Base-by-base conservation (phyloP, 2,329 filamentous ascomycete genomes). In the Coccinonectria pachysandricola region DNA sequence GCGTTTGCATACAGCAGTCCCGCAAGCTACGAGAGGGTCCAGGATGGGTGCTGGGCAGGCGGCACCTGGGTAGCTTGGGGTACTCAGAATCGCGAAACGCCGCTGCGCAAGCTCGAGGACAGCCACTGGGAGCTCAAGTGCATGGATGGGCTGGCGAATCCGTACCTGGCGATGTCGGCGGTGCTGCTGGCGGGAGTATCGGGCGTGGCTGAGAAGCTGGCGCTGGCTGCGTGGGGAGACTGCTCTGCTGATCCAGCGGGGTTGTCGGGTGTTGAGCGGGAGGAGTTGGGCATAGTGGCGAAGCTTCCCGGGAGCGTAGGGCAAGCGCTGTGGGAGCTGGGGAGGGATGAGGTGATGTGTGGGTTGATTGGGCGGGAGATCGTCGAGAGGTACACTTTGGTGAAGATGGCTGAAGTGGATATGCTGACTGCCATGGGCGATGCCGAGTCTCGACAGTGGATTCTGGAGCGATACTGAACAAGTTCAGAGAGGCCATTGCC, bases 51-150 rank as follows among this genome's bases (percentile, higher is more conserved):
- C 32, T 91, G 82, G 83, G 70, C 80, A 0, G 81, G 81, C n/a
- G 81, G 81, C 0, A 70, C 75, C 6, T 87, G 78, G 75, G 69
- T 87, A 0, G 60, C 77, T 0, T 92, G 82, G 83, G 84, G 84
- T 8, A 80, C 74, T 4, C 76, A 91, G 54, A 91, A 91, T 50
- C 73, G 80, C 11, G 81, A 88, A 57, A 64, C 73, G 4, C 78
- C 83, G 1, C 59, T 92, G 7, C 69, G 83, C 8, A 76, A 79
- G 48, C 68, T 85, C 24, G 58, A 60, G 3, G 57, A 52, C 3
- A 74, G 71, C 12, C 77, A 84, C 45, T 92, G 82, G 79, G 84
- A 92, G 53, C 42, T 92, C 12, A 79, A 84, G 45, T 73, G 69
- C 28, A 46, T 88, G n/a, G 84, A 92, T 44, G 84, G 83, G 0